phyloP scores from a whole-genome alignment of 805 yeast genomes.

The Yarrowia phangngaensis region DNA sequence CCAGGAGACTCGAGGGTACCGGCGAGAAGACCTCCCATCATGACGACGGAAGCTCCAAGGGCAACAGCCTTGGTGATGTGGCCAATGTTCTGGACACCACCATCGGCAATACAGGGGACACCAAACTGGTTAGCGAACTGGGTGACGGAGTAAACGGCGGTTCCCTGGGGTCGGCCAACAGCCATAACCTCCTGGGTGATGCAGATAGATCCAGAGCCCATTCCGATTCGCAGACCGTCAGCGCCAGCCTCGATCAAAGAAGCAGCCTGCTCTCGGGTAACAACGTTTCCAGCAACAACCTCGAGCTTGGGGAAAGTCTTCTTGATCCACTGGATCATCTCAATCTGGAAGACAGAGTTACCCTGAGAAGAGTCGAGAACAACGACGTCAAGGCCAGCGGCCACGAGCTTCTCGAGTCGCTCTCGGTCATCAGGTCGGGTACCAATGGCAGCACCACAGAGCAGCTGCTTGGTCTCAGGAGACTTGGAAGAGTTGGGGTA shows the following conservation, averaged over 20 bases:
- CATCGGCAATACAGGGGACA: slow-evolving; percentile 98
- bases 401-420: slow-evolving; percentile 79
- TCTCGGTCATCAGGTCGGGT: slow-evolving; percentile 84
- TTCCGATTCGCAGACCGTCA: slow-evolving; percentile 97
- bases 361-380: slow-evolving; percentile 96
- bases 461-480: slow-evolving; percentile 84
- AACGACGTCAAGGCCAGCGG: slow-evolving; percentile 96
- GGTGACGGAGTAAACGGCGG: slow-evolving; percentile 92
- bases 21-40: slow-evolving; percentile 99
- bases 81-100: slow-evolving; percentile 98
- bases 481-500: slow-evolving; percentile 96
- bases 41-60: slow-evolving; percentile 92
- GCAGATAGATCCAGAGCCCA: slow-evolving; percentile 99
- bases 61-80: slow-evolving; percentile 96
- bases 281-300: slow-evolving; percentile 97
- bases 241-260: slow-evolving; percentile 91
- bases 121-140: slow-evolving; percentile 94
- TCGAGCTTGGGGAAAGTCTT: slow-evolving; percentile 70
- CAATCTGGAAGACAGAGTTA: slow-evolving; percentile 89
- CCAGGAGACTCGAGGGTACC: slow-evolving; percentile 99
- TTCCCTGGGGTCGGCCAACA: slow-evolving; percentile 99
- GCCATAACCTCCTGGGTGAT: slow-evolving; percentile 99
- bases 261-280: slow-evolving; percentile 98
- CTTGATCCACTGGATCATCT: slow-evolving; percentile 92
- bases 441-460: slow-evolving; percentile 99